Conservation (phyloP, 352 stramenopile species). For the Globisporangium splendens region DNA sequence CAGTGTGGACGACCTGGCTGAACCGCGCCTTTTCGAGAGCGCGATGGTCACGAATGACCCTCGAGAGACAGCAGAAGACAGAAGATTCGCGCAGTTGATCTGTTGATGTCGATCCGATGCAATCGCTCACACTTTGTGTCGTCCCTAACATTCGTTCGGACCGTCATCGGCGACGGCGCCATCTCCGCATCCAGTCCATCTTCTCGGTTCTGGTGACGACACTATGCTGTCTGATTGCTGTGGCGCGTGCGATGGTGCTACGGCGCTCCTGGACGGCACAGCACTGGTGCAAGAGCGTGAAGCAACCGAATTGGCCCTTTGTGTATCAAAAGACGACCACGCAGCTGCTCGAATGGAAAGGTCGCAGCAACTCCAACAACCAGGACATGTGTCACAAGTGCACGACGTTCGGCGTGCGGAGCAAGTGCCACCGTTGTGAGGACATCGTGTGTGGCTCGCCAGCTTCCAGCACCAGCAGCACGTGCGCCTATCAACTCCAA, state of each 20-base stretch:
- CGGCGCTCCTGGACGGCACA: conserved; percentile 82
- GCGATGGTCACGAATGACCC: not conserved
- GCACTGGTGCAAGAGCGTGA: conserved; percentile 85
- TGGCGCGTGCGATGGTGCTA: conserved; percentile 53
- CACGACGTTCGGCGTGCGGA: conserved; percentile 80
- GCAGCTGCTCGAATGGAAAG: conserved; percentile 86
- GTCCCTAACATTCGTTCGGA: not conserved
- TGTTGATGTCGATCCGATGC: not conserved
- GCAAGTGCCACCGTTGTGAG: conserved; percentile 94
- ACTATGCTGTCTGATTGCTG: not conserved
- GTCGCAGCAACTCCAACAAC: conserved; percentile 79
- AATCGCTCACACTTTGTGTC: not conserved
- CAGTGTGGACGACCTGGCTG: not conserved
- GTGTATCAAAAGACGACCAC: conserved; percentile 85
- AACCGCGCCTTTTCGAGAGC: not conserved
- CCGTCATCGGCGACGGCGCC: not conserved
- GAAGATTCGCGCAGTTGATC: no score
- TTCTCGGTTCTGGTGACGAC: not conserved
- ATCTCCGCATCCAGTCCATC: not conserved
- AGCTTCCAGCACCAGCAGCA: conserved; percentile 18
- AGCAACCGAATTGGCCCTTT: conserved; percentile 90
- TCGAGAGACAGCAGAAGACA: not conserved
- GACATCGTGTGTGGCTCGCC: conserved; percentile 71
- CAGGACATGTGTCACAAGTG: conserved; percentile 94
- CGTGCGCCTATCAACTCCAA: conserved; percentile 92